Evolutionary conservation across 129 eudicot genomes (phyloP).

Genomic region (Escallonia herrerae): DNA sequence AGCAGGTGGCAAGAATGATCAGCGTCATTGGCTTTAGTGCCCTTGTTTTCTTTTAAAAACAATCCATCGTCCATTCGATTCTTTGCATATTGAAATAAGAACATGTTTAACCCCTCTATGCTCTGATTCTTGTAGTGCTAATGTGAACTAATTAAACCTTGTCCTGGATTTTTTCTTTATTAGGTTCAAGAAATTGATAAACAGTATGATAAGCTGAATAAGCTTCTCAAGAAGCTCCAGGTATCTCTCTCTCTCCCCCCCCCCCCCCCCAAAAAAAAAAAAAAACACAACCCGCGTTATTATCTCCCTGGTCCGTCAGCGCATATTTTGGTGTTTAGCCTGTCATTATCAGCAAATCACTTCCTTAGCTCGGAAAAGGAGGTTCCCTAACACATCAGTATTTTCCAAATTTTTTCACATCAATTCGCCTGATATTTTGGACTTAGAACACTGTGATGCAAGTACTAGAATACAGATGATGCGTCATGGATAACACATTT

Average conservation of each 20-base stretch:
- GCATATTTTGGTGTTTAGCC: neutral
- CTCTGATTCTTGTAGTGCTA: no score
- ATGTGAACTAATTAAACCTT: conserved; percentile 3
- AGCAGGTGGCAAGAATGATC: conserved; percentile 47
- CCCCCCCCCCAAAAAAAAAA: neutral
- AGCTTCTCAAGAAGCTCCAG: conserved; percentile 77
- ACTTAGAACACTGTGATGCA: neutral
- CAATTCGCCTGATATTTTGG: neutral
- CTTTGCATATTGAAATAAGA: neutral
- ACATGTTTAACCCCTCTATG: conserved; percentile 2
- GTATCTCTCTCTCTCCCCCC: conserved; percentile 20
- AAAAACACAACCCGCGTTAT: neutral
- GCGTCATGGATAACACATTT: neutral
- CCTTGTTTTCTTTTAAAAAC: neutral
- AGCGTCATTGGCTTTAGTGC: conserved; percentile 1
- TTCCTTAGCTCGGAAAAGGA: neutral
- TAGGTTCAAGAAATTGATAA: conserved; percentile 86
- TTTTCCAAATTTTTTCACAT: neutral
- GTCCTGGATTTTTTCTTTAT: conserved; percentile 3
- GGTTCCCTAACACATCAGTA: no score
- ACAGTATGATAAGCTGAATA: conserved; percentile 81
- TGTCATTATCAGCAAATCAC: neutral
- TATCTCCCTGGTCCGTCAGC: neutral
- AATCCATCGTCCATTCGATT: neutral
- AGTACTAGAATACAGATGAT: neutral